phyloP scores from a whole-genome alignment of 441 rosid genomes.

The Gossypium lobatum region DNA sequence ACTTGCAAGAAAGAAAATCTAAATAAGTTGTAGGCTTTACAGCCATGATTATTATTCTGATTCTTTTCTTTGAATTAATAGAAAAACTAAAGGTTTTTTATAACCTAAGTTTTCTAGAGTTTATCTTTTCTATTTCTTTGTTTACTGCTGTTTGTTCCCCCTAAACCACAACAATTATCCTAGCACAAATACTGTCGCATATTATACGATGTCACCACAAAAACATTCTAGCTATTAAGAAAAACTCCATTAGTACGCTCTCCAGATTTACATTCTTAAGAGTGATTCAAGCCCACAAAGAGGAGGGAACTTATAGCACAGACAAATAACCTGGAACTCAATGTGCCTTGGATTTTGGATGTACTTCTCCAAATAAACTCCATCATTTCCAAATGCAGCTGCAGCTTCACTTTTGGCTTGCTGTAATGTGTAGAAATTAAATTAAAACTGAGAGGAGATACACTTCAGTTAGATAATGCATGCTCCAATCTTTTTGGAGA shows the following conservation, averaged over 20 bases:
- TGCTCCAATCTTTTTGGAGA: background rate
- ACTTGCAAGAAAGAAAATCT: background rate
- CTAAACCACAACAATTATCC: background rate
- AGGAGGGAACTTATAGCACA: background rate
- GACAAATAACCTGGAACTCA: conserved; percentile 75
- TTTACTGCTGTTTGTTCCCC: background rate
- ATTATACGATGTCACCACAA: background rate
- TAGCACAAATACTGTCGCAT: background rate
- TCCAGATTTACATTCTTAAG: background rate
- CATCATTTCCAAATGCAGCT: conserved; percentile 99
- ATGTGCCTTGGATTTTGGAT: conserved; percentile 92
- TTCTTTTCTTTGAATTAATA: background rate
- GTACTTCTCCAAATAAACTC: conserved; percentile 86
- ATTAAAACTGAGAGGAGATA: conserved; percentile 6
- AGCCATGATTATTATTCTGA: background rate
- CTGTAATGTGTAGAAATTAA: conserved; percentile 31
- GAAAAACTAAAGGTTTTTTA: background rate
- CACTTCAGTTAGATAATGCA: conserved; percentile 5
- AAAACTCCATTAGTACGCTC: background rate
- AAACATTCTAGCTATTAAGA: background rate
- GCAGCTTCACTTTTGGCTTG: conserved; percentile 99
- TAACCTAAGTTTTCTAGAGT: background rate
- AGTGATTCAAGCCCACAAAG: background rate
- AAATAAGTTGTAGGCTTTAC: background rate
- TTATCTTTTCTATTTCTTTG: background rate